Percentiles rank a stretch among this genome's conserved stretches.
phyloP scores from a whole-genome alignment of 1,139 yeast species.

The Pichia inconspicua region DNA sequence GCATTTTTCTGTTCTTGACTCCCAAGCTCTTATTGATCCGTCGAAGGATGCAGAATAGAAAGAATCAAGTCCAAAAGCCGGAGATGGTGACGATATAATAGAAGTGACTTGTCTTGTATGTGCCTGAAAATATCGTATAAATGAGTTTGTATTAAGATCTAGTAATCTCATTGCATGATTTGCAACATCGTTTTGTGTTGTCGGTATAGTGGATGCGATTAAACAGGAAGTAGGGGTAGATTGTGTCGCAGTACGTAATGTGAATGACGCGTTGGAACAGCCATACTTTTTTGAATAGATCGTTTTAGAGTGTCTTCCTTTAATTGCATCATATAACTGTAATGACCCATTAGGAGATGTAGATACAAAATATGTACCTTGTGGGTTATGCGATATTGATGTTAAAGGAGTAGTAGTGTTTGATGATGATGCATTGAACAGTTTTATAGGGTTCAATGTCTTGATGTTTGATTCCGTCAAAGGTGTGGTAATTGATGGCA shows the following conservation, averaged over 20 bases:
- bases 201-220: constrained; percentile 67
- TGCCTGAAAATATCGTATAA: constrained; percentile 78
- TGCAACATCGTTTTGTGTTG: constrained; percentile 21
- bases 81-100: constrained; percentile 31
- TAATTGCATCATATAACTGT: constrained; percentile 70
- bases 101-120: constrained; percentile 70
- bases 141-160: constrained; percentile 70
- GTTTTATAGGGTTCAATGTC: constrained; percentile 41
- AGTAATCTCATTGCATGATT: constrained; percentile 71
- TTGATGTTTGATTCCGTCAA: neutral
- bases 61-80: constrained; percentile 13
- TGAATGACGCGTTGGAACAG: constrained; percentile 76
- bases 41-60: constrained; percentile 55
- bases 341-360: constrained; percentile 78
- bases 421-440: constrained; percentile 48
- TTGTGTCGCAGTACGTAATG: constrained; percentile 55
- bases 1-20: constrained; percentile 53
- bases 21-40: constrained; percentile 83
- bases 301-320: constrained; percentile 60
- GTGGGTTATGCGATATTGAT: constrained; percentile 77
- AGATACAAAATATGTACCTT: constrained; percentile 72
- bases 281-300: constrained; percentile 88
- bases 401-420: constrained; percentile 51
- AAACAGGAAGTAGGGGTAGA: constrained; percentile 43
- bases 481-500: constrained; percentile 6